phyloP scores from a whole-genome alignment of 768 basidiomycete species.

The Fomitopsis serialis region DNA sequence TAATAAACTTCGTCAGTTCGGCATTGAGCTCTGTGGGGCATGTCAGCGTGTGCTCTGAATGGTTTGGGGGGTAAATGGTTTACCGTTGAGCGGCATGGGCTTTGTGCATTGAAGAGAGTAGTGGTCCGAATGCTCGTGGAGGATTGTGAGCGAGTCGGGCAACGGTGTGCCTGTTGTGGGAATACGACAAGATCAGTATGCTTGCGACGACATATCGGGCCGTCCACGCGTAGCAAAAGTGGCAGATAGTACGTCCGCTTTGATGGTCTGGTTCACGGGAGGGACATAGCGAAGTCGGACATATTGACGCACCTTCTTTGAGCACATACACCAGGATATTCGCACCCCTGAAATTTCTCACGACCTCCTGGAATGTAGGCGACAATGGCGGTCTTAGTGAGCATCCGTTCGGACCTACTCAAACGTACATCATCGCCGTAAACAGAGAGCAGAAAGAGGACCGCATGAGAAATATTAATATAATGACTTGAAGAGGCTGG shows the following conservation, averaged over 20 bases:
- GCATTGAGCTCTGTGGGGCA: not conserved
- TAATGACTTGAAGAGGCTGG: not conserved
- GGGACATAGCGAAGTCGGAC: too few species aligned
- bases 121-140: constrained; percentile 3
- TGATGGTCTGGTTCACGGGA: too few species aligned
- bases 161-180: not conserved
- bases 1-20: constrained; percentile 1
- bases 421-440: not conserved
- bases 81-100: constrained; percentile 1
- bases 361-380: constrained; percentile 6
- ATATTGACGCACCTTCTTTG: not conserved
- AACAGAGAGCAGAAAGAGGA: not conserved
- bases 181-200: not conserved
- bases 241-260: too few species aligned
- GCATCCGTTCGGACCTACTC: constrained; percentile 3
- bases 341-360: not conserved
- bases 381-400: not conserved
- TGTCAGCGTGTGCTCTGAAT: too few species aligned
- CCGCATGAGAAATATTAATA: too few species aligned
- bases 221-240: too few species aligned
- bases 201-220: too few species aligned
- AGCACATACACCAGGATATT: constrained; percentile 3
- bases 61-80: not conserved
- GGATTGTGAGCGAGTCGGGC: not conserved
- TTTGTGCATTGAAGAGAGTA: constrained; percentile 4